Evolutionary conservation across 2,329 filamentous ascomycete genomes (phyloP).

Genomic region (Neofusicoccum sp.): DNA sequence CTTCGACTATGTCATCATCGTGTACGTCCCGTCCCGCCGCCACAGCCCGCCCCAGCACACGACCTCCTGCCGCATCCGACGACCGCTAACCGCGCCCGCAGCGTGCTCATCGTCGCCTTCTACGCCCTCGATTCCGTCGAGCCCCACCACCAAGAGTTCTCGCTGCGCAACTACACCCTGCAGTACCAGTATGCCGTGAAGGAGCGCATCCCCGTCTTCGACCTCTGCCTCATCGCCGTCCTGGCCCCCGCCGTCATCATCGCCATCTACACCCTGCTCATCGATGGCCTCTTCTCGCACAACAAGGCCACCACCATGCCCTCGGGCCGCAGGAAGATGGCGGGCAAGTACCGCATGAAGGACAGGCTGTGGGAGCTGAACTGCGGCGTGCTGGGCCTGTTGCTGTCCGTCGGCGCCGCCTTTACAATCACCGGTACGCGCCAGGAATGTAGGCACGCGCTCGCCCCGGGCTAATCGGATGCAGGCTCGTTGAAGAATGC

Average conservation of each 20-base stretch:
- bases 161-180: conserved; percentile 58
- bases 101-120: conserved; percentile 55
- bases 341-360: conserved; percentile 54
- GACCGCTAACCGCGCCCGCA: conserved; percentile 29
- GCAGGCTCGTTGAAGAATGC: conserved; percentile 58
- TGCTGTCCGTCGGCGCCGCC: conserved; percentile 56
- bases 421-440: conserved; percentile 58
- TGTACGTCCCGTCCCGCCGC: conserved; percentile 46
- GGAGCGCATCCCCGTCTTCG: conserved; percentile 56
- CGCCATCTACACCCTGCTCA: conserved; percentile 57
- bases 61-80: conserved; percentile 34
- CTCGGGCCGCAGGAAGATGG: conserved; percentile 36
- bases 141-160: conserved; percentile 61
- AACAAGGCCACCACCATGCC: conserved; percentile 36
- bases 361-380: conserved; percentile 65
- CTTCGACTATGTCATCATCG: conserved; percentile 61
- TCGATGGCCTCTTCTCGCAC: conserved; percentile 63
- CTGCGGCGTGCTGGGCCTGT: conserved; percentile 60
- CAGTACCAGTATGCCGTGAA: conserved; percentile 60
- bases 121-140: conserved; percentile 56
- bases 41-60: conserved; percentile 29
- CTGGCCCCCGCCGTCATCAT: conserved; percentile 56
- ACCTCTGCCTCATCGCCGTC: conserved; percentile 54
- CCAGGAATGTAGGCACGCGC: not conserved
- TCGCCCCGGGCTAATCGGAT: conserved; percentile 13